These are phyloP conservation scores for Punica granatum DNA, from an alignment of 345 rosid species.

Conservation along the genomic window DNA sequence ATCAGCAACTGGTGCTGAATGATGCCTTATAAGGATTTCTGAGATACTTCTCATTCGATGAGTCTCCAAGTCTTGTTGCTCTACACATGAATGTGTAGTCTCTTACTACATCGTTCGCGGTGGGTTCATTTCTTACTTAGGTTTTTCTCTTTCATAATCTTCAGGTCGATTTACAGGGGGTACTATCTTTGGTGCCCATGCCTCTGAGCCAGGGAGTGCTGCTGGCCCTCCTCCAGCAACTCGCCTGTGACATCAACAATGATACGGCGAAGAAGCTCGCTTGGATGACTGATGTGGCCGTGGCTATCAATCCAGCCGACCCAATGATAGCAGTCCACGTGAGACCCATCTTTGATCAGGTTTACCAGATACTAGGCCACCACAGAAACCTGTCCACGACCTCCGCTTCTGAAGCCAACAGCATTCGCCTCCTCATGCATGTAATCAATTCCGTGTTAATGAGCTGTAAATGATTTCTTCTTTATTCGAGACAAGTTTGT, in stretches of 20 bases:
- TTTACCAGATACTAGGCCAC: conserved; percentile 49
- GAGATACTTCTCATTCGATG: too few relatives aligned
- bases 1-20: background rate
- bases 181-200: conserved; percentile 34
- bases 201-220: conserved; percentile 69
- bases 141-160: background rate
- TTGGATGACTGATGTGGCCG: conserved; percentile 70
- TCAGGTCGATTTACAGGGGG: conserved; percentile 51
- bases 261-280: conserved; percentile 42
- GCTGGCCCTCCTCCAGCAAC: conserved; percentile 69
- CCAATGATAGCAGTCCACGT: conserved; percentile 49
- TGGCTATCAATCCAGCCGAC: conserved; percentile 50
- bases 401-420: conserved; percentile 32
- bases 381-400: conserved; percentile 30
- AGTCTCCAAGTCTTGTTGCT: too few relatives aligned
- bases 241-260: conserved; percentile 52
- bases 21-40: background rate
- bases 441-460: conserved; percentile 43
- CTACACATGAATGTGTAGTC: background rate
- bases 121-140: background rate
- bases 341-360: conserved; percentile 57
- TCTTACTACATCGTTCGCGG: background rate
- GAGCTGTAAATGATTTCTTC: conserved; percentile 39
- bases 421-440: conserved; percentile 50
- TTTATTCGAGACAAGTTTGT: background rate